phyloP scores from a whole-genome alignment of 75 land plant genomes.

The Pinus tabuliformis region DNA sequence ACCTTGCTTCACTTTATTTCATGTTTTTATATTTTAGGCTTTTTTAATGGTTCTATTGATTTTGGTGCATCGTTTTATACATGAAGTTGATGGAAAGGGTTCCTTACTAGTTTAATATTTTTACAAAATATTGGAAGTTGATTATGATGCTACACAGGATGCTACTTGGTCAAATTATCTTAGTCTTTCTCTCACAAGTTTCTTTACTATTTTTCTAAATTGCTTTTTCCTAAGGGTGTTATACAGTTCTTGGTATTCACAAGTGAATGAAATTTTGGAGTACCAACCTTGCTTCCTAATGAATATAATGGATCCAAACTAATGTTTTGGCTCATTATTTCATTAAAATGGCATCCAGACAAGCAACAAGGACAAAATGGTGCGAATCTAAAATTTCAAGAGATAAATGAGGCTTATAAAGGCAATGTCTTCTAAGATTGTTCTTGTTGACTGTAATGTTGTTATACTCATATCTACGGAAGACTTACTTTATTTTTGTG shows the following conservation, averaged over 20 bases:
- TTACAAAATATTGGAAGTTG: constrained; percentile 78
- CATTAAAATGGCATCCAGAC: constrained; percentile 94
- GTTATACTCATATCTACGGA: background rate
- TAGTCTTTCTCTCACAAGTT: constrained; percentile 69
- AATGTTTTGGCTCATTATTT: constrained; percentile 2
- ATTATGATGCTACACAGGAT: constrained; percentile 80
- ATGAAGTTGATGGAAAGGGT: background rate
- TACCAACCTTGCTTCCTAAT: background rate
- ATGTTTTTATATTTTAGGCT: background rate
- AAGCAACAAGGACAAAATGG: constrained; percentile 62
- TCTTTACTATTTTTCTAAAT: background rate
- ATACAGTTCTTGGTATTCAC: background rate
- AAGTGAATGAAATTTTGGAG: background rate
- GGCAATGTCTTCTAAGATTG: constrained; percentile 26
- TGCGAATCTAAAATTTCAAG: constrained; percentile 57
- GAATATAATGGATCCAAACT: background rate
- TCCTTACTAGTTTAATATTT: constrained; percentile 52
- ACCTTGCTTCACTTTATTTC: background rate
- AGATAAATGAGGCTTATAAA: constrained; percentile 87
- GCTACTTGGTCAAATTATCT: constrained; percentile 73
- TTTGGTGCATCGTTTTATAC: background rate
- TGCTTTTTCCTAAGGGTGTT: background rate
- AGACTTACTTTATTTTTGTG: background rate
- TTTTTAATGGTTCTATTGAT: background rate
- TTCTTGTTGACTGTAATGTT: background rate